These are phyloP conservation scores for Isochrysis galbana DNA, from an alignment of 78 protist genomes.

Conservation along the genomic window DNA sequence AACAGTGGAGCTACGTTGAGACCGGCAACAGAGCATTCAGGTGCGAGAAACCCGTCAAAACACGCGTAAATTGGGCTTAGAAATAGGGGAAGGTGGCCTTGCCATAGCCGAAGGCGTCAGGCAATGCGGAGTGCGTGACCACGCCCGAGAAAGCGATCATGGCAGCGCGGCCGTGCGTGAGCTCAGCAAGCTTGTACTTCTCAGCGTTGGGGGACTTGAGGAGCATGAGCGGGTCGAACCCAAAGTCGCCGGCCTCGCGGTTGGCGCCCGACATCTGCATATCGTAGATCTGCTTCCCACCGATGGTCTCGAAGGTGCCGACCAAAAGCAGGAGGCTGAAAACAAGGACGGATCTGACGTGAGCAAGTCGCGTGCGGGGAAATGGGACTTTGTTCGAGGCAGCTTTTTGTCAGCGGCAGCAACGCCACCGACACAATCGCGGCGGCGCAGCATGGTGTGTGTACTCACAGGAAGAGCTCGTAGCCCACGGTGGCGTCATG, in stretches of 20 bases:
- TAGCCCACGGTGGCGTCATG: neutral
- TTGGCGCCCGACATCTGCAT: neutral
- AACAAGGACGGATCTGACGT: too few species aligned
- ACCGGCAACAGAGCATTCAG: too few species aligned
- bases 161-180: constrained; percentile 46
- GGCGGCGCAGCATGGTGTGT: too few species aligned
- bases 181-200: constrained; percentile 29
- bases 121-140: neutral
- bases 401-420: too few species aligned
- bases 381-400: too few species aligned
- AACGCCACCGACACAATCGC: too few species aligned
- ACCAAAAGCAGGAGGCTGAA: neutral
- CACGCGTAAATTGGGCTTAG: too few species aligned
- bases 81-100: neutral
- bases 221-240: constrained; percentile 46
- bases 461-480: constrained; percentile 1
- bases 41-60: too few species aligned
- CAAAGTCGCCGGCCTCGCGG: constrained; percentile 40
- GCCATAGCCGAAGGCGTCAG: neutral
- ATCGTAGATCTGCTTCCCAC: neutral
- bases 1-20: too few species aligned
- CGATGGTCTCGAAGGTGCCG: neutral
- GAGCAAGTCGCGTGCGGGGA: too few species aligned
- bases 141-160: constrained; percentile 43
- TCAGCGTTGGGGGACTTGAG: neutral